A percentile compares a stretch with the other conserved stretches of the same genome.
These are phyloP conservation scores for Lentinula novae-zelandiae DNA, from an alignment of 1,284 basidiomycete genomes.

Conservation along the genomic window DNA sequence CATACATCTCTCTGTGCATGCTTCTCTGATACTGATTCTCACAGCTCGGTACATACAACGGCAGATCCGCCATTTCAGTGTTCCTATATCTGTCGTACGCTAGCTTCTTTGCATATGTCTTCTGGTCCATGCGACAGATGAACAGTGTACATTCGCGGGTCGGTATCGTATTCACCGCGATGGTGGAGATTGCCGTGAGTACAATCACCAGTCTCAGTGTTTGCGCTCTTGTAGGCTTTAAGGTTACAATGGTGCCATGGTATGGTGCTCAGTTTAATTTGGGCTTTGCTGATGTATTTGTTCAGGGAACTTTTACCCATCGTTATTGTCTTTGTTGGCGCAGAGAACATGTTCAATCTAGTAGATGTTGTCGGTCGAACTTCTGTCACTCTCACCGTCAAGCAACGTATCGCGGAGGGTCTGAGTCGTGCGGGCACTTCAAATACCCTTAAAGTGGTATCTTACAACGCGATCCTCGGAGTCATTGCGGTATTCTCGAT, in stretches of 20 bases:
- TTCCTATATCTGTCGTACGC: constrained; percentile 81
- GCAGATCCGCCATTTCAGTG: constrained; percentile 60
- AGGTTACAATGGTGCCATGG: constrained; percentile 87
- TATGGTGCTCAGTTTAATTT: constrained; percentile 25
- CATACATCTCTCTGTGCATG: not conserved
- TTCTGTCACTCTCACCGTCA: constrained; percentile 86
- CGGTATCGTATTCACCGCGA: constrained; percentile 90
- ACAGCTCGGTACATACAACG: constrained; percentile 34
- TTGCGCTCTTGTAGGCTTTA: constrained; percentile 82
- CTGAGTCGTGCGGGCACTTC: constrained; percentile 85
- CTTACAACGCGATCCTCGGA: constrained; percentile 81
- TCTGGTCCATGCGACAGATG: constrained; percentile 74
- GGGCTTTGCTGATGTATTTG: not conserved
- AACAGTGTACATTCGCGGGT: constrained; percentile 87
- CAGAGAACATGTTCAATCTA: constrained; percentile 96
- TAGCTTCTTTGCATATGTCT: constrained; percentile 76
- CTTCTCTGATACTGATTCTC: constrained; percentile 22
- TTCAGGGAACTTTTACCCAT: constrained; percentile 83
- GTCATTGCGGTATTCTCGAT: constrained; percentile 75
- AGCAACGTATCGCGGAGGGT: constrained; percentile 88
- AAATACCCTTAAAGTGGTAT: constrained; percentile 88
- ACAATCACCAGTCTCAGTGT: constrained; percentile 92
- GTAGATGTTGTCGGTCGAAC: constrained; percentile 89
- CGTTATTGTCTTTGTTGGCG: constrained; percentile 92
- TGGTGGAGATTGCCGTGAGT: constrained; percentile 88